Base-by-base conservation (phyloP, 768 basidiomycete species). In the Gautieria morchelliformis region DNA sequence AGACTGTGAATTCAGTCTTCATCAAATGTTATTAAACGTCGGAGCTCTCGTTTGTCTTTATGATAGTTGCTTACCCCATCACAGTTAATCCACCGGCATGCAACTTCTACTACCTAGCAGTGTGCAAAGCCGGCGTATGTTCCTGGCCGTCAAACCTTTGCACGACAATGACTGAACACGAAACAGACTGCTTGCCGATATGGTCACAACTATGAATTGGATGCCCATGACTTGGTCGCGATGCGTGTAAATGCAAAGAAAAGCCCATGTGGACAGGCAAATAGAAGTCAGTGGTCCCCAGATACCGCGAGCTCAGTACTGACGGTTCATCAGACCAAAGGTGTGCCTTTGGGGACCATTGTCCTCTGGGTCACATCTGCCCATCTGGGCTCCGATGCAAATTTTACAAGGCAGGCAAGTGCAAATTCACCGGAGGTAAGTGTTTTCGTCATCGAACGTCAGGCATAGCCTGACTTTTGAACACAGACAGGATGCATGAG, bases 21-120 rank as follows among this genome's bases (percentile, higher is more conserved):
- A 82, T 70, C 76, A 58, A 73, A 84, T 60, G 81, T 79, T 47
- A 84, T 83, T 49, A 84, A 83, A 65, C 82, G 83, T 84, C 67
- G 59, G 81, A 78, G 54, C 32, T 39, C 44, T 19, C 30, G 35
- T 35, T 20, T 19, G 8, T 14, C 8, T 14, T 17, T n/a, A 2
- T 44, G 42, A n/a, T 22, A 19, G 8, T 3, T 2, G 20, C 42
- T 44, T 3, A 44, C 3, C 20, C 1, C 42, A 5, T 17, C 41
- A 62, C 63, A 82, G 83, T 84, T 63, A 79, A 72, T 63, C 83
- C 84, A 1, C 78, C 84, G 22, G 83, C 84, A 15, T 85, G 84
- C 65, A 84, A 82, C 17, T 68, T 83, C 51, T 84, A 81, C 68
- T 85, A 84, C 65, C 71, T 85, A 27, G 75, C 79, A 32, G 74